phyloP scores from a whole-genome alignment of 2,329 filamentous ascomycete species.

The Parastagonospora avenae region DNA sequence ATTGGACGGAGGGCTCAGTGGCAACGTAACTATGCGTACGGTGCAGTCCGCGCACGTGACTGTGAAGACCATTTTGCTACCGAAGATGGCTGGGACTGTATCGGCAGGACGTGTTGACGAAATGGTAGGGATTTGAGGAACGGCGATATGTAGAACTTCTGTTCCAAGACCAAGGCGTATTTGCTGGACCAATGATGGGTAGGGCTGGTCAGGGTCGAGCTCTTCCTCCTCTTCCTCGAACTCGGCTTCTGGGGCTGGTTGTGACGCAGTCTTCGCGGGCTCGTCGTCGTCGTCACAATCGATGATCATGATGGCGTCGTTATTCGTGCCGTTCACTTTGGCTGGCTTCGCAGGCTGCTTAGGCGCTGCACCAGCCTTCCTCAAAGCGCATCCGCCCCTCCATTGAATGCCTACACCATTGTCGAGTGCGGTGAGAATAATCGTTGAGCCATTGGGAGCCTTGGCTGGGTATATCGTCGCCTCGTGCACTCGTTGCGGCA shows the following conservation, averaged over 20 bases:
- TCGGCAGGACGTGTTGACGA: conserved; percentile 38
- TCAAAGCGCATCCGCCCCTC: conserved; percentile 62
- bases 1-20: conserved; percentile 58
- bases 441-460: conserved; percentile 65
- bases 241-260: conserved; percentile 40
- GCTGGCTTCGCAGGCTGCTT: conserved; percentile 38
- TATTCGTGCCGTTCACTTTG: conserved; percentile 49
- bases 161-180: conserved; percentile 61
- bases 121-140: conserved; percentile 48
- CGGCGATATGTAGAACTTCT: conserved; percentile 59
- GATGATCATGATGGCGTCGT: conserved; percentile 59
- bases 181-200: conserved; percentile 58
- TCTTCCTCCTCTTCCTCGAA: conserved; percentile 64
- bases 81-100: conserved; percentile 54
- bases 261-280: conserved; percentile 27
- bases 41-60: conserved; percentile 62
- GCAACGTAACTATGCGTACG: conserved; percentile 60
- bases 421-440: conserved; percentile 65
- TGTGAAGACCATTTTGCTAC: conserved; percentile 58
- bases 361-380: conserved; percentile 32
- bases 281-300: conserved; percentile 63
- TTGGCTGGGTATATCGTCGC: conserved; percentile 63
- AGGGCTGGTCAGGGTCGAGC: conserved; percentile 61
- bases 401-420: conserved; percentile 64
- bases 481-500: conserved; percentile 62